A percentile compares a stretch with the other conserved stretches of the same genome.
phyloP scores from a whole-genome alignment of 2,329 filamentous ascomycete genomes.

The Aspergillus sp. region DNA sequence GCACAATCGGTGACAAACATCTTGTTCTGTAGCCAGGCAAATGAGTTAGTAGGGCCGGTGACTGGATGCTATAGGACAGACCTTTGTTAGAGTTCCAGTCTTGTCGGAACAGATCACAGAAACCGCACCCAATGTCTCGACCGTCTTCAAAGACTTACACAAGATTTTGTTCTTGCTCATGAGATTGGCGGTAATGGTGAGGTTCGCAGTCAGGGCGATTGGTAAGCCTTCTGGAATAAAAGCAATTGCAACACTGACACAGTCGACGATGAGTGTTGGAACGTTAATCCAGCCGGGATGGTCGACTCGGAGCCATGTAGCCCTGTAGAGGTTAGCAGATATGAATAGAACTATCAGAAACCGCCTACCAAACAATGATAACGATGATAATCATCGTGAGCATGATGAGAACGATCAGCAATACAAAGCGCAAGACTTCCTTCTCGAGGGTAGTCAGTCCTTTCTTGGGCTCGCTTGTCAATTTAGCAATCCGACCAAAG shows the following conservation, averaged over 20 bases:
- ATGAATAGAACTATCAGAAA: background rate
- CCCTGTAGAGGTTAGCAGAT: slow-evolving; percentile 49
- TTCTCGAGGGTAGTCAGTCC: slow-evolving; percentile 70
- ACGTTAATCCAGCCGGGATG: slow-evolving; percentile 74
- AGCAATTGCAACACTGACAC: slow-evolving; percentile 71
- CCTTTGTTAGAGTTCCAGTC: slow-evolving; percentile 56
- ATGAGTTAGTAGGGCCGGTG: background rate
- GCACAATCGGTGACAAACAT: slow-evolving; percentile 72
- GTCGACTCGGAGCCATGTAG: slow-evolving; percentile 65
- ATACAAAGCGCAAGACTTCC: slow-evolving; percentile 72
- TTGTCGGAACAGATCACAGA: slow-evolving; percentile 77
- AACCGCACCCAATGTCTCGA: slow-evolving; percentile 73
- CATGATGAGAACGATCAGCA: slow-evolving; percentile 69
- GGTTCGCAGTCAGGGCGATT: slow-evolving; percentile 67
- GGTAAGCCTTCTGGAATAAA: slow-evolving; percentile 76
- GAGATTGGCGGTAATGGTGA: slow-evolving; percentile 75
- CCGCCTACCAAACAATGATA: slow-evolving; percentile 62
- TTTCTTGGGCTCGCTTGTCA: slow-evolving; percentile 69
- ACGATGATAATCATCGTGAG: slow-evolving; percentile 58
- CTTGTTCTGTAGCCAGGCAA: slow-evolving; percentile 54
- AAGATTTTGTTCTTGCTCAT: slow-evolving; percentile 77
- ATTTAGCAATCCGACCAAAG: slow-evolving; percentile 72
- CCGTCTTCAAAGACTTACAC: slow-evolving; percentile 77
- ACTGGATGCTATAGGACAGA: background rate
- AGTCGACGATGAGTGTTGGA: slow-evolving; percentile 70